phyloP scores from a whole-genome alignment of 2,329 filamentous ascomycete species.

The Clathrospora elynae region DNA sequence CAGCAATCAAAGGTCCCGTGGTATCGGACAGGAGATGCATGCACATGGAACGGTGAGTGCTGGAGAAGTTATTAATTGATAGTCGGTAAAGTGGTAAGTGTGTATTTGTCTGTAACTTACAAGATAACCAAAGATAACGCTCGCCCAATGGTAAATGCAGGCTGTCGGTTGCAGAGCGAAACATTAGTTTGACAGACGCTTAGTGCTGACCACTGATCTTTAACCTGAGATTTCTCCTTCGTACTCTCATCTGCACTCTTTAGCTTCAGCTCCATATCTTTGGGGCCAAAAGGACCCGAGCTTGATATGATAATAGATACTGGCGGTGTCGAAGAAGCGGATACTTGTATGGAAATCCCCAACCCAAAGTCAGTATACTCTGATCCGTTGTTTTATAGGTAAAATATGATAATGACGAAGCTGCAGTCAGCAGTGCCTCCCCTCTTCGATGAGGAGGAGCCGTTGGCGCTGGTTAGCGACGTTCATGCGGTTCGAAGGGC shows the following conservation, averaged over 20 bases:
- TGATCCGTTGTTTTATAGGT: background rate
- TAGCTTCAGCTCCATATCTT: background rate
- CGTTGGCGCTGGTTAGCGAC: background rate
- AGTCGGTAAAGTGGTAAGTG: too few relatives aligned
- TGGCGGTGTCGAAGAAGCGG: too few relatives aligned
- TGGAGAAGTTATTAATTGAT: too few relatives aligned
- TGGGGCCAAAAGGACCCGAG: background rate
- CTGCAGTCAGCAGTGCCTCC: slow-evolving; percentile 7
- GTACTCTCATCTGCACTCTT: background rate
- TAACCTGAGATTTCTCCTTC: background rate
- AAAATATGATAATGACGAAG: slow-evolving; percentile 1
- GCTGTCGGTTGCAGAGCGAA: background rate
- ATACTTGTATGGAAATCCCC: too few relatives aligned
- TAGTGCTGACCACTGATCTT: background rate
- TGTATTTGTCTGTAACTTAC: too few relatives aligned
- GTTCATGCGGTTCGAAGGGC: slow-evolving; percentile 5
- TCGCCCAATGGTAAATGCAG: background rate
- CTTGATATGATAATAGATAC: background rate
- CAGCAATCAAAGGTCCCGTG: too few relatives aligned
- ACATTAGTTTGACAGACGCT: background rate
- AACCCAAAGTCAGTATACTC: background rate
- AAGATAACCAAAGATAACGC: too few relatives aligned
- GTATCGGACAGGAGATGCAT: too few relatives aligned
- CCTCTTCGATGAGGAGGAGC: slow-evolving; percentile 13
- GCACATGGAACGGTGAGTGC: too few relatives aligned